Conservation (phyloP, 129 eudicot genomes). For the Solidago caesia region DNA sequence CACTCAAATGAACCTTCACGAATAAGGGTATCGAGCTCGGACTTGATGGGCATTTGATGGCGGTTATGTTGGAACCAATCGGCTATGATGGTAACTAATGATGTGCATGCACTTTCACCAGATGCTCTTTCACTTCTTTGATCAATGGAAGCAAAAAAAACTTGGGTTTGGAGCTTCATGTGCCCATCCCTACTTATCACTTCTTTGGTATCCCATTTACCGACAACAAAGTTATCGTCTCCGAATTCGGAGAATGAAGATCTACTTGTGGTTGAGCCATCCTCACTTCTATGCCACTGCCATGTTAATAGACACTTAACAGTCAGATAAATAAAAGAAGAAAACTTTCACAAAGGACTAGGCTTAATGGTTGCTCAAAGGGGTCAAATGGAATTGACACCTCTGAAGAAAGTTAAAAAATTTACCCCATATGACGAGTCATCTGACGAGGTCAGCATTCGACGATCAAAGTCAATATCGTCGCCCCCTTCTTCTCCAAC, state of each 20-base stretch:
- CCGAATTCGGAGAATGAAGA: constrained; percentile 52
- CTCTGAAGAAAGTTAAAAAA: neutral
- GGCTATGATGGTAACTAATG: constrained; percentile 57
- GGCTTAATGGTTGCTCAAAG: neutral
- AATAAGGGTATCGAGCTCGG: constrained; percentile 51
- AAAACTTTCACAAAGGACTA: neutral
- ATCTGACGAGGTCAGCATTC: constrained; percentile 75
- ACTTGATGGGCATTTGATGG: constrained; percentile 55
- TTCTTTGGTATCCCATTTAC: constrained; percentile 54
- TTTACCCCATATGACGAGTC: constrained; percentile 62
- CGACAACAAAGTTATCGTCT: constrained; percentile 52
- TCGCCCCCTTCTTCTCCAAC: constrained; percentile 81
- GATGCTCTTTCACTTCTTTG: constrained; percentile 56
- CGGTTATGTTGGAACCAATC: constrained; percentile 47
- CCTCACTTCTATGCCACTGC: constrained; percentile 36
- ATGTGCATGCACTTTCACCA: constrained; percentile 67
- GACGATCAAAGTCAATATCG: constrained; percentile 78
- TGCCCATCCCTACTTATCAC: constrained; percentile 53
- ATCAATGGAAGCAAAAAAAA: constrained; percentile 67
- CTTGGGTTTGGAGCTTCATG: constrained; percentile 45
- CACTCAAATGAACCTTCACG: constrained; percentile 58
- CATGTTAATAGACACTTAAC: constrained; percentile 6
- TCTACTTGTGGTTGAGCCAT: constrained; percentile 39
- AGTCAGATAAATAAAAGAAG: neutral
- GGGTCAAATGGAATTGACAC: neutral